Conservation (phyloP, 306 rosid species). For the Vicia sativa region DNA sequence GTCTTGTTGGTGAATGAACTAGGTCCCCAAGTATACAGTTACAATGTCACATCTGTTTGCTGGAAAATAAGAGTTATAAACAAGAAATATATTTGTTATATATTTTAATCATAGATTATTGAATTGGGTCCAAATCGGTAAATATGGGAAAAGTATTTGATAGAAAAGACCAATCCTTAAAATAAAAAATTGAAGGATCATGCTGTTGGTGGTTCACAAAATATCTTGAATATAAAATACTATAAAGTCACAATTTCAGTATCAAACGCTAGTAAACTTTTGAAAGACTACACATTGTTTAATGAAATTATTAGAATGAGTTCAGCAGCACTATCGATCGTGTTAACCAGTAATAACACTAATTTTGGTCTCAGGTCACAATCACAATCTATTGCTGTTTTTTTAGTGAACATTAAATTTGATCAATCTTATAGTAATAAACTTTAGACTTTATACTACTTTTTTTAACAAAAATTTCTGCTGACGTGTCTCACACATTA, state of each 20-base stretch:
- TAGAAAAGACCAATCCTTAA: background rate
- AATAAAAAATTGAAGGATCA: background rate
- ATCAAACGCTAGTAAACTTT: constrained; percentile 13
- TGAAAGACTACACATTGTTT: background rate
- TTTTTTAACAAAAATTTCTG: background rate
- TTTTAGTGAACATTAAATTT: constrained; percentile 15
- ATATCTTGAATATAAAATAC: background rate
- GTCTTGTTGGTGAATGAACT: constrained; percentile 13
- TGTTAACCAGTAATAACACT: background rate
- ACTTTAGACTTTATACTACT: background rate
- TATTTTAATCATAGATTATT: no score
- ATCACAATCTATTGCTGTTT: background rate
- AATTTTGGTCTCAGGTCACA: background rate
- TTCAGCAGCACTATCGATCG: constrained; percentile 7
- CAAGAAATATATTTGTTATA: no score
- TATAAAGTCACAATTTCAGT: background rate
- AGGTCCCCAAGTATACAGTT: background rate
- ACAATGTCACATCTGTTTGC: no score
- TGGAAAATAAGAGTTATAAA: no score
- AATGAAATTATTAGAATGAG: background rate
- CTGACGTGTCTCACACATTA: background rate
- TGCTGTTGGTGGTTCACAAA: background rate
- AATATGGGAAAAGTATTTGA: background rate
- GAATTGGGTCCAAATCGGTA: background rate
- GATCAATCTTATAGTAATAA: background rate